Base-by-base conservation (phyloP, 805 yeast genomes). In the Yarrowia phangngaensis region DNA sequence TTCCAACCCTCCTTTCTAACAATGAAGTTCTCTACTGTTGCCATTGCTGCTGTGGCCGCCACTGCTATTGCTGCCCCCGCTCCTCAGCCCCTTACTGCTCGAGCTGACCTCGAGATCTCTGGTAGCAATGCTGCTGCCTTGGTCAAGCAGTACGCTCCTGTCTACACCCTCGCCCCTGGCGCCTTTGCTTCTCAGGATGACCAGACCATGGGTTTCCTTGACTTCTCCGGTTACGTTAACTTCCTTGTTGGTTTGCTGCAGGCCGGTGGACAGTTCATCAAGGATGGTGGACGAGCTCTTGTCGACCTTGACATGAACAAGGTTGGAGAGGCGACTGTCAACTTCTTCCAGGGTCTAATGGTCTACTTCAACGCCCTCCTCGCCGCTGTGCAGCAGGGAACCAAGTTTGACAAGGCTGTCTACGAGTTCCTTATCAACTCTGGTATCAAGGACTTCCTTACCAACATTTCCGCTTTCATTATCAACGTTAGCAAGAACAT, bases 341-440 rank as follows among this genome's bases (percentile, higher is more conserved):
- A 35, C 43, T 35, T 35, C 43, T 35, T 35, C 43, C 43, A 35
- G 43, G 43, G 43, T 9, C 43, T 35, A 22, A 35, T 35, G 43
- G 43, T 35, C 43, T 35, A 35, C 43, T 35, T 35, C 43, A 35
- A 35, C 43, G 43, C 43, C 30, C 26, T 35, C 43, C 43, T 35
- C 7, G 22, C 30, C 6, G 30, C 43, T 16, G 43, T 35, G 12
- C 43, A 35, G 43, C 43, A 35, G 43, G 43, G 43, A 12, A 35
- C 43, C 43, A 35, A 35, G 43, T 35, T 35, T 30, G 43, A 35
- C 43, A 35, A 35, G 43, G 43, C 43, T 30, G 43, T 35, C n/a
- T 35, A 35, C 43, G 43, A 35, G 31, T 35, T 35, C 43, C 43
- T 35, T 30, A 35, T 35, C 43, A 35, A 35, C 43, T 35, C 43